A percentile compares a stretch with the other conserved stretches of the same genome.
These are phyloP conservation scores for Dactylellina sp. DNA, from an alignment of 2,329 filamentous ascomycete genomes.

Conservation along the genomic window DNA sequence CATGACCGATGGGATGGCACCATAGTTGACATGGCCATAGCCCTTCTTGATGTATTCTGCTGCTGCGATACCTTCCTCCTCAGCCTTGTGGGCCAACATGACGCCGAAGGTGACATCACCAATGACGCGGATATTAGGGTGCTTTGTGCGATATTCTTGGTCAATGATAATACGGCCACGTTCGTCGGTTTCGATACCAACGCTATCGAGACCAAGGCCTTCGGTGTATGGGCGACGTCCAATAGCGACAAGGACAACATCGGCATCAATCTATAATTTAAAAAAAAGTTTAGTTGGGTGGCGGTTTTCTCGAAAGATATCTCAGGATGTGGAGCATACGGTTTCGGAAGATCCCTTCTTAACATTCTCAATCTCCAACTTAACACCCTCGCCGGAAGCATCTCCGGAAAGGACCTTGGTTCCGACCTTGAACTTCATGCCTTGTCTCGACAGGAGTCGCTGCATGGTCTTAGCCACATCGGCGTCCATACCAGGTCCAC, in stretches of 20 bases:
- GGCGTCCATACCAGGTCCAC: slow-evolving; percentile 94
- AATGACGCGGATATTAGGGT: slow-evolving; percentile 95
- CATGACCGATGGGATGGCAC: slow-evolving; percentile 97
- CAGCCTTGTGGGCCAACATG: slow-evolving; percentile 69
- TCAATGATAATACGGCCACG: slow-evolving; percentile 95
- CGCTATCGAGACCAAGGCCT: slow-evolving; percentile 91
- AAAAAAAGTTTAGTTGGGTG: slow-evolving; percentile 17
- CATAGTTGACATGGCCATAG: slow-evolving; percentile 98
- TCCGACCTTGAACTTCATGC: slow-evolving; percentile 96
- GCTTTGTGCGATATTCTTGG: slow-evolving; percentile 97
- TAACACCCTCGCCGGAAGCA: slow-evolving; percentile 79
- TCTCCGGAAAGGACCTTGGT: slow-evolving; percentile 94
- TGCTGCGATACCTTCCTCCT: slow-evolving; percentile 95
- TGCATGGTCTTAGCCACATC: slow-evolving; percentile 92
- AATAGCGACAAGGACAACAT: slow-evolving; percentile 96
- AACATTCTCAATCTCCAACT: slow-evolving; percentile 86
- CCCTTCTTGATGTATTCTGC: slow-evolving; percentile 98
- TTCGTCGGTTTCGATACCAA: slow-evolving; percentile 91
- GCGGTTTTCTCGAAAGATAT: slow-evolving; percentile 1
- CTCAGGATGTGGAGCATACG: slow-evolving; percentile 68
- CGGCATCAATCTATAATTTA: slow-evolving; percentile 78
- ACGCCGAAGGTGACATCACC: slow-evolving; percentile 95
- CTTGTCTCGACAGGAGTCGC: slow-evolving; percentile 95
- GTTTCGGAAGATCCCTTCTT: slow-evolving; percentile 97
- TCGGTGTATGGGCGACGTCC: slow-evolving; percentile 94